Evolutionary conservation across 441 rosid genomes (phyloP).

Genomic region (Gossypium trilobum): DNA sequence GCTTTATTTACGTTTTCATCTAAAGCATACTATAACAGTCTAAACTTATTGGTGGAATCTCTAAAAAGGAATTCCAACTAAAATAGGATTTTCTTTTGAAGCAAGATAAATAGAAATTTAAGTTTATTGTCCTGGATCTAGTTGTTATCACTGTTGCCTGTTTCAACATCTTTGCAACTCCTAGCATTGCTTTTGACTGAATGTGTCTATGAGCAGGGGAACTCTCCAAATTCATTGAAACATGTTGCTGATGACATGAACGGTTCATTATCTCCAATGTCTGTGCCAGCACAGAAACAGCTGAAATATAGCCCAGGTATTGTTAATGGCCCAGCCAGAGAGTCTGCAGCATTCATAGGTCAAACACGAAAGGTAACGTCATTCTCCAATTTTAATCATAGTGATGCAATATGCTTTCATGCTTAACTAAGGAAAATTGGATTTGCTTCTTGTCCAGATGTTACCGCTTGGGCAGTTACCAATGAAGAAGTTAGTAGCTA

Average conservation of each 20-base stretch:
- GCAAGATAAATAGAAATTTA: background rate
- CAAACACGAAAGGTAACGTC: slow-evolving; percentile 54
- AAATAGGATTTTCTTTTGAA: background rate
- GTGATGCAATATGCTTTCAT: slow-evolving; percentile 6
- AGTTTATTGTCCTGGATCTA: background rate
- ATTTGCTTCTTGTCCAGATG: slow-evolving; percentile 50
- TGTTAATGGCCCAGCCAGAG: slow-evolving; percentile 57
- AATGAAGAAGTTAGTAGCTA: slow-evolving; percentile 50
- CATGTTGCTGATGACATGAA: slow-evolving; percentile 49
- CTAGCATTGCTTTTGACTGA: slow-evolving; percentile 9
- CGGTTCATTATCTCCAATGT: slow-evolving; percentile 57
- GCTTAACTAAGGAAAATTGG: slow-evolving; percentile 12
- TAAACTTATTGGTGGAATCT: background rate
- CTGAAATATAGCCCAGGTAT: slow-evolving; percentile 82
- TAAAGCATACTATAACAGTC: background rate
- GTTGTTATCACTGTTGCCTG: background rate
- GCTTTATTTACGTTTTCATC: background rate
- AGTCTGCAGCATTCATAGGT: slow-evolving; percentile 55
- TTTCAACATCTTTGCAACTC: background rate
- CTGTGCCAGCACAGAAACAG: slow-evolving; percentile 86
- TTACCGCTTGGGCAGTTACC: slow-evolving; percentile 72
- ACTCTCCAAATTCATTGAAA: slow-evolving; percentile 54
- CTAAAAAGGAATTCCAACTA: background rate
- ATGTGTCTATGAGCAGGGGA: slow-evolving; percentile 37
- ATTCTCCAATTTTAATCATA: slow-evolving; percentile 1